A percentile compares a stretch with the other conserved stretches of the same genome.
Evolutionary conservation across 1,284 basidiomycete species (phyloP).

Genomic region (Amylostereum areolatum): DNA sequence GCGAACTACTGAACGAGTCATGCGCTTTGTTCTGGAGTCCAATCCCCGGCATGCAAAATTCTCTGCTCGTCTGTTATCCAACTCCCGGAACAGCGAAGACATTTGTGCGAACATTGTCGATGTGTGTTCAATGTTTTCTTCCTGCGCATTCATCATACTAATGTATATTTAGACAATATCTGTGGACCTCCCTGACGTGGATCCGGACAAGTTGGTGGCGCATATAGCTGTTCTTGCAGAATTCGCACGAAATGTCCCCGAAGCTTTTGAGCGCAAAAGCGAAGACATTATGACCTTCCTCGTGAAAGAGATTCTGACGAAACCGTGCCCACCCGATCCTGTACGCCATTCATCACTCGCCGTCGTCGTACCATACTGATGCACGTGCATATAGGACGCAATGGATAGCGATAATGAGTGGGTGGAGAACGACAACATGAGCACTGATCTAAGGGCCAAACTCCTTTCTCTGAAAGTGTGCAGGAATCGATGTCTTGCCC

Average conservation of each 20-base stretch:
- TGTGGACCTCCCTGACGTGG: conserved; percentile 42
- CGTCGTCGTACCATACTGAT: conserved; percentile 1
- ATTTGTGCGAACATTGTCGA: conserved; percentile 54
- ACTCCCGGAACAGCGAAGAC: conserved; percentile 47
- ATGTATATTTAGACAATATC: conserved; percentile 45
- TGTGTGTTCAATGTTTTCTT: conserved; percentile 36
- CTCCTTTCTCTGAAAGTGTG: conserved; percentile 73
- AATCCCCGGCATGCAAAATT: conserved; percentile 80
- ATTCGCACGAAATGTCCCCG: conserved; percentile 63
- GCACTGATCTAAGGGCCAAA: conserved; percentile 57
- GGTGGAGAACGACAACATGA: conserved; percentile 61
- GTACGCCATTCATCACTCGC: conserved; percentile 28
- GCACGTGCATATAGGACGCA: conserved; percentile 21
- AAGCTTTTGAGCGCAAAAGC: conserved; percentile 73
- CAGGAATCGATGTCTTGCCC: conserved; percentile 71
- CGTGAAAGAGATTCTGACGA: conserved; percentile 68
- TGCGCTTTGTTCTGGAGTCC: conserved; percentile 54
- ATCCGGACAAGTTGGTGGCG: conserved; percentile 54
- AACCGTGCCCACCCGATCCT: conserved; percentile 38
- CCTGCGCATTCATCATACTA: conserved; percentile 5
- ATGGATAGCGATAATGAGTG: conserved; percentile 70
- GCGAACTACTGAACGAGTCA: conserved; percentile 62
- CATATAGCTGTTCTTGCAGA: conserved; percentile 73
- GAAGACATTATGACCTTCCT: conserved; percentile 70
- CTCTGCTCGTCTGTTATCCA: conserved; percentile 74